phyloP scores from a whole-genome alignment of 1,139 yeast genomes.

The Zygosaccharomyces pseudobailii region DNA sequence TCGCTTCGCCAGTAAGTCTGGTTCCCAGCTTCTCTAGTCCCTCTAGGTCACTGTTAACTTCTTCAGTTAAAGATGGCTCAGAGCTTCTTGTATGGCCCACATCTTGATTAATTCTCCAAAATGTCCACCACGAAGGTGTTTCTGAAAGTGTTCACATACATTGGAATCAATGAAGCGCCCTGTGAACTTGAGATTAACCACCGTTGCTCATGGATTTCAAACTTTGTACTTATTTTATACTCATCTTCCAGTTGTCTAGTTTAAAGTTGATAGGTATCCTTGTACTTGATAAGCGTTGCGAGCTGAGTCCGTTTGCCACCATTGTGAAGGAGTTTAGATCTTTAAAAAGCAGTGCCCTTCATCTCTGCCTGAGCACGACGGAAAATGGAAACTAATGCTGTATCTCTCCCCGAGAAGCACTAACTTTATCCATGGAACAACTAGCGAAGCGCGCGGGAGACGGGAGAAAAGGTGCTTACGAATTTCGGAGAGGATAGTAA shows the following conservation, averaged over 20 bases:
- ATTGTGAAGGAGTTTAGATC: too few species aligned
- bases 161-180: not conserved
- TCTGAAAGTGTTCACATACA: constrained; percentile 10
- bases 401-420: not conserved
- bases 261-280: not conserved
- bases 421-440: not conserved
- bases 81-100: constrained; percentile 3
- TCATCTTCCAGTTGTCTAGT: not conserved
- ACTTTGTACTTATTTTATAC: not conserved
- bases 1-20: not conserved
- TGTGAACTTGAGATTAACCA: not conserved
- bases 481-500: not conserved
- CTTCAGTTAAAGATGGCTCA: not conserved
- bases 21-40: not conserved
- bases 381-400: not conserved
- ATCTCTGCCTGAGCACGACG: not conserved
- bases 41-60: not conserved
- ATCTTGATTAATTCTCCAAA: constrained; percentile 7
- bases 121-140: constrained; percentile 13
- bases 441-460: not conserved
- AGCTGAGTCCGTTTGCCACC: too few species aligned
- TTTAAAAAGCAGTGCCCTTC: not conserved
- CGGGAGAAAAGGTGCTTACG: not conserved
- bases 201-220: not conserved
- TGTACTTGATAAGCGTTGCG: not conserved